A percentile compares a stretch with the other conserved stretches of the same genome.
Conservation (phyloP, 192 early-diverging fungal species). For the Oehlia diaphana region DNA sequence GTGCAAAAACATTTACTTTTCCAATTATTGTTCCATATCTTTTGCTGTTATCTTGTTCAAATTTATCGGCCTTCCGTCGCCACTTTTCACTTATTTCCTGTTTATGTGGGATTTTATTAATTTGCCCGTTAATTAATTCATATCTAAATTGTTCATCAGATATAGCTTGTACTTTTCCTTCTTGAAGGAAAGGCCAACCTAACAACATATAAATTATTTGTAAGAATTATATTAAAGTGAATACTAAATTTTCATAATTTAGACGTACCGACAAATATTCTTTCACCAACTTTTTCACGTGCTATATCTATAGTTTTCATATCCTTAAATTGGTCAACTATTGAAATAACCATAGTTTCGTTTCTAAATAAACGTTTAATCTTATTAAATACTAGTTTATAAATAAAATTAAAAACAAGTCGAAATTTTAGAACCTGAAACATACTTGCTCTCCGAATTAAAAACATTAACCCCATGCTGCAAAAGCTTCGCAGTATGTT, state of each 20-base stretch:
- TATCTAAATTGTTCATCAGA: slow-evolving; percentile 69
- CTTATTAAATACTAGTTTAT: background rate
- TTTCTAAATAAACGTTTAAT: slow-evolving; percentile 46
- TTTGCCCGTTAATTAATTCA: slow-evolving; percentile 47
- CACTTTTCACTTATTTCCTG: slow-evolving; percentile 51
- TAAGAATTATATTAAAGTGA: background rate
- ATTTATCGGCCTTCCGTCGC: slow-evolving; percentile 55
- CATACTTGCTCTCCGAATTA: slow-evolving; percentile 69
- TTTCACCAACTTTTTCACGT: slow-evolving; percentile 53
- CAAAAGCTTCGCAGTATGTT: slow-evolving; percentile 64
- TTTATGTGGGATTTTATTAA: slow-evolving; percentile 44
- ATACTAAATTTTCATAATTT: background rate
- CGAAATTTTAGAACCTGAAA: background rate
- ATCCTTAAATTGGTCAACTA: slow-evolving; percentile 54
- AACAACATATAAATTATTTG: slow-evolving; percentile 28
- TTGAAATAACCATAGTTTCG: slow-evolving; percentile 69
- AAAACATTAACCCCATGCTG: slow-evolving; percentile 87
- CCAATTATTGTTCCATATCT: slow-evolving; percentile 72
- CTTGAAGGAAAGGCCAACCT: slow-evolving; percentile 87
- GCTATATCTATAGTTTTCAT: slow-evolving; percentile 58
- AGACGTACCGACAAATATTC: slow-evolving; percentile 60
- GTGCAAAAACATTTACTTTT: slow-evolving; percentile 58
- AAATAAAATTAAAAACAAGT: slow-evolving; percentile 12
- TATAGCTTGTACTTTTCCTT: slow-evolving; percentile 74
- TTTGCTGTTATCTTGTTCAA: slow-evolving; percentile 67